Conservation (phyloP, 805 yeast genomes). For the Nakazawaea sp. region DNA sequence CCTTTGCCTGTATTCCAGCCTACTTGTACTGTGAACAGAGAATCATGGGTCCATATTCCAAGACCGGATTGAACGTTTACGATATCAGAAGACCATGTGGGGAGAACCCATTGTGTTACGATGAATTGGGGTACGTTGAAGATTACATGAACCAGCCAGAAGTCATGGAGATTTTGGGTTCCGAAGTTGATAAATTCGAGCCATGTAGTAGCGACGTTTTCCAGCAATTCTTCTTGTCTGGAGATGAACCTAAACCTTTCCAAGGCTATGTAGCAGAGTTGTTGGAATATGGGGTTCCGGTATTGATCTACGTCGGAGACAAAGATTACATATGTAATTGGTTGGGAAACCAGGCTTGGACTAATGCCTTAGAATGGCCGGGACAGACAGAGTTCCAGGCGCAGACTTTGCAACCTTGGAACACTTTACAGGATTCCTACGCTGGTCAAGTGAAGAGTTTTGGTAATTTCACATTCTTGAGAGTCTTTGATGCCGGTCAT, state of each 20-base stretch:
- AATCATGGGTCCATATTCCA: slow-evolving; percentile 73
- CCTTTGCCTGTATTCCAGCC: slow-evolving; percentile 89
- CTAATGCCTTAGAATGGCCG: slow-evolving; percentile 65
- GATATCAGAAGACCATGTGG: slow-evolving; percentile 83
- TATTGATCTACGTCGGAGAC: slow-evolving; percentile 90
- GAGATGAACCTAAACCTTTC: slow-evolving; percentile 92
- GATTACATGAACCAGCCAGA: slow-evolving; percentile 69
- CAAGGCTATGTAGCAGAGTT: slow-evolving; percentile 67
- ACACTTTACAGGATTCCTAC: slow-evolving; percentile 19
- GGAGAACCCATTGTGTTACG: slow-evolving; percentile 60
- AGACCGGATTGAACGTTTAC: slow-evolving; percentile 86
- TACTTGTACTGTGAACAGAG: slow-evolving; percentile 82
- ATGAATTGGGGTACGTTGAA: slow-evolving; percentile 69
- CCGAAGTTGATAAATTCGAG: slow-evolving; percentile 73
- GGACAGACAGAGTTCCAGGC: slow-evolving; percentile 43
- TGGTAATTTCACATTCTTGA: slow-evolving; percentile 69
- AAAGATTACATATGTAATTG: slow-evolving; percentile 95
- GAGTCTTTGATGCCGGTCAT: slow-evolving; percentile 89
- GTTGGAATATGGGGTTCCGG: slow-evolving; percentile 70
- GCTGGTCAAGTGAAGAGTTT: slow-evolving; percentile 37
- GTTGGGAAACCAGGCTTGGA: slow-evolving; percentile 91
- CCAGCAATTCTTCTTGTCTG: slow-evolving; percentile 74
- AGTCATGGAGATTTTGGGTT: slow-evolving; percentile 81
- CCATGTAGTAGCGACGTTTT: slow-evolving; percentile 75
- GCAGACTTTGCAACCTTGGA: slow-evolving; percentile 14